Conservation (phyloP, 345 rosid species). For the Tarenaya hassleriana region DNA sequence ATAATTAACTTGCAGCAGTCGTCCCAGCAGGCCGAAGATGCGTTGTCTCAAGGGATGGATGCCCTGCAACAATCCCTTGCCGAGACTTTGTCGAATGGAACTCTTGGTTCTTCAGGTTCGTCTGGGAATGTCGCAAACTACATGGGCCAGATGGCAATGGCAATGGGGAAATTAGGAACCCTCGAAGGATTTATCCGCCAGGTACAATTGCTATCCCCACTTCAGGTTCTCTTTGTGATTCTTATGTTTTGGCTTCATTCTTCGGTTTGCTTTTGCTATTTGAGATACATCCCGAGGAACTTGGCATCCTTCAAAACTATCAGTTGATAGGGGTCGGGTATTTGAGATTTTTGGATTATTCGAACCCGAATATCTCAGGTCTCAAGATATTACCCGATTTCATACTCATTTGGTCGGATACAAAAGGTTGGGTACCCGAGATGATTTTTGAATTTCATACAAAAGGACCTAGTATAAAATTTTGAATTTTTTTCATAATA, state of each 20-base stretch:
- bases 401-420: too few relatives aligned
- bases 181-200: conserved; percentile 79
- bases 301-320: too few relatives aligned
- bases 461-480: too few relatives aligned
- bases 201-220: conserved; percentile 42
- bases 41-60: conserved; percentile 92
- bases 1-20: conserved; percentile 76
- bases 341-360: too few relatives aligned
- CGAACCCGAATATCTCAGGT: too few relatives aligned
- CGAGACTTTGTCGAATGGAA: conserved; percentile 73
- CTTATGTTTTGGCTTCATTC: neutral
- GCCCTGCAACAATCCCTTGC: conserved; percentile 81
- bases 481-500: too few relatives aligned
- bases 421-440: too few relatives aligned
- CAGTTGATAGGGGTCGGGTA: too few relatives aligned
- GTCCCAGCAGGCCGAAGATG: conserved; percentile 91
- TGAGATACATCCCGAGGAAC: neutral
- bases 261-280: neutral
- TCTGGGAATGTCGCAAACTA: conserved; percentile 84
- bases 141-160: conserved; percentile 99
- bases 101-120: conserved; percentile 54
- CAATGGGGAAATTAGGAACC: conserved; percentile 93
- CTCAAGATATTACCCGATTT: too few relatives aligned
- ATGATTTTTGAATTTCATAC: too few relatives aligned
- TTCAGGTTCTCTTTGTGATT: conserved; percentile 17